Evolutionary conservation across 2,329 filamentous ascomycete genomes (phyloP), one percentile per base, ranked within the genome.

Genomic region (Fragosphaeria purpurea): DNA sequence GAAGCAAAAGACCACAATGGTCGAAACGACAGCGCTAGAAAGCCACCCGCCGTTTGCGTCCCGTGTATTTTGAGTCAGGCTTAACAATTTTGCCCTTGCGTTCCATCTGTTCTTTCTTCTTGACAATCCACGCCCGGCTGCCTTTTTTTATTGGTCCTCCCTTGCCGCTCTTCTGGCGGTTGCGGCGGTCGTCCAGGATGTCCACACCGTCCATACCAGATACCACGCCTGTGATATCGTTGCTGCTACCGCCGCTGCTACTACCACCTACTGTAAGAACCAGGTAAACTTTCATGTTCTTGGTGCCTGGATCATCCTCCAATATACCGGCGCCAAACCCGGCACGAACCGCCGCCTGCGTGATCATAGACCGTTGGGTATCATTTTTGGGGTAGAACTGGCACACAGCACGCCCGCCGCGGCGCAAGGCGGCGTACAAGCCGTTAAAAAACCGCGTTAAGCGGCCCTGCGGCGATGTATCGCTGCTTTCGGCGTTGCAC

Each of bases 301-400:
- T 98, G 39, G 93, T 98, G 42, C 89, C 91, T 0, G 87, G 87
- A 65, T 97, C 91, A 67, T 98, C 93, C 67, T 97, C 91, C 45
- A 98, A 72, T 37, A 98, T 77, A 70, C 93, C 93, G 0, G 93
- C 93, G 45, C 93, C 91, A 61, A 98, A 98, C 0, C 93, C 93
- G 1, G 93, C 93, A 63, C 86, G 89, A 54, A 97, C 85, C 0
- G 93, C 93, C 0, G 93, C 93, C 53, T 80, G 77, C 47, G 84
- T 88, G 58, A 98, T 95, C 90, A 98, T 95, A 62, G 79, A 82
- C 62, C 90, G 80, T 70, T 98, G 93, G 55, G 80, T 75, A 59
- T 94, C 86, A 65, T 98, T 97, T 70, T 95, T 95, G 3, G 93
- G 93, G 65, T 98, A 98, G 67, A 98, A 98, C 63, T 98, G 93